Evolutionary conservation across 2,329 filamentous ascomycete species (phyloP), one percentile per base, ranked within the genome.

Genomic region (Trichoderma polysporum): DNA sequence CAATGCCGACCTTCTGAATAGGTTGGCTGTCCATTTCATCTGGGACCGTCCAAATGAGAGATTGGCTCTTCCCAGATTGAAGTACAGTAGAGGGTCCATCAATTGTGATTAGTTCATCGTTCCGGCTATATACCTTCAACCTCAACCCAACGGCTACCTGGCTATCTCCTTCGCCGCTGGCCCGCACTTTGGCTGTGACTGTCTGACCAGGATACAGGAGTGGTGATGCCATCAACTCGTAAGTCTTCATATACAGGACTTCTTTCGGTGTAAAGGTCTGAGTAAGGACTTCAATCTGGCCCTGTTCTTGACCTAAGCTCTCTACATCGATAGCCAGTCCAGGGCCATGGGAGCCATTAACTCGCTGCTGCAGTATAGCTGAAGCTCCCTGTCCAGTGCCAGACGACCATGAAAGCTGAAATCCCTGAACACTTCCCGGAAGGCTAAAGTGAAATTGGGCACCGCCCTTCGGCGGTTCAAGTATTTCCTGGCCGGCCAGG

Each of bases 381-480:
- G 64, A 37, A 19, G 37, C 29, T 9, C 37, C 45, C 19, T 13
- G 25, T 3, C 3, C 73, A 73, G 52, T 75, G 2, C 58, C 67
- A 27, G 49, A 35, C 2, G 49, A 12, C 13, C 17, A 15, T 25
- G 49, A 63, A 45, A 63, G 49, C 22, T 64, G 70, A 63, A 78
- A 78, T 4, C 76, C 78, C 57, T 79, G 78, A 2, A 78, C 71
- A 35, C 77, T 78, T 0, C 77, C 76, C 0, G 76, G 76, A 10
- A 79, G 72, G 7, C 70, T 71, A 62, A 79, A 79, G 62, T 79
- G 77, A 52, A 77, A 79, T 58, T 79, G 78, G 1, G 77, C 76
- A 10, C 76, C 77, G 19, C 71, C 65, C 17, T 78, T 78, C 2
- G 76, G 76, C 4, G 70, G 68, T 7, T 62, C 10, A 9, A 76